These are phyloP conservation scores for Jasminum sambac DNA, from an alignment of 257 asterid species.

Conservation along the genomic window DNA sequence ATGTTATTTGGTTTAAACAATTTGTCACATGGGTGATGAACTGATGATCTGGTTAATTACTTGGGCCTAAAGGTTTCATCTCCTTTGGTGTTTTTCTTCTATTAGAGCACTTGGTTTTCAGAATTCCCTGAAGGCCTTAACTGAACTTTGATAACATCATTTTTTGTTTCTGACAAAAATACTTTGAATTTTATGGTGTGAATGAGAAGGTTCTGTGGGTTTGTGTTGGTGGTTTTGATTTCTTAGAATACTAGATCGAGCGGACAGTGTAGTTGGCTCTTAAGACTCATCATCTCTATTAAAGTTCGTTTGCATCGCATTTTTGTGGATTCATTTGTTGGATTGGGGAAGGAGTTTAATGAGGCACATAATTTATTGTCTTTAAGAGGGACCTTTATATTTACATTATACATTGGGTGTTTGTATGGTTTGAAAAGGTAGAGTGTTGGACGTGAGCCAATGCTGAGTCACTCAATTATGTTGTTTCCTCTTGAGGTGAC, in stretches of 20 bases:
- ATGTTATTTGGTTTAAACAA: slow-evolving; percentile 24
- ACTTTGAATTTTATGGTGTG: background rate
- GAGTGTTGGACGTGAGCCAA: too few relatives aligned
- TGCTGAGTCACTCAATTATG: too few relatives aligned
- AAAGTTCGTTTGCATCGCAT: too few relatives aligned
- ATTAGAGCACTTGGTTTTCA: too few relatives aligned
- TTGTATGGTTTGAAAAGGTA: background rate
- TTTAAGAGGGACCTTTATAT: too few relatives aligned
- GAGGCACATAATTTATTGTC: too few relatives aligned
- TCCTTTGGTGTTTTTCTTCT: too few relatives aligned
- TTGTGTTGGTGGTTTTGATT: background rate
- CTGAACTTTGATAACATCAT: background rate
- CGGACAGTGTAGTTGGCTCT: background rate
- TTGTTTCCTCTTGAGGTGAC: too few relatives aligned
- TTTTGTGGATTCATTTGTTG: too few relatives aligned
- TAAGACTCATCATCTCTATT: too few relatives aligned
- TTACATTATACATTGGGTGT: background rate
- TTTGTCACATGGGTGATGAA: slow-evolving; percentile 49
- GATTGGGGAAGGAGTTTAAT: too few relatives aligned
- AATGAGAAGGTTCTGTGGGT: background rate
- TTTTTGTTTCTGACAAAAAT: background rate
- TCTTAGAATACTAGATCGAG: background rate
- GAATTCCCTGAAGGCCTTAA: background rate
- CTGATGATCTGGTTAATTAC: slow-evolving; percentile 38
- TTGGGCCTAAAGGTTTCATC: too few relatives aligned